Base-by-base conservation (phyloP, 2,329 filamentous ascomycete species). In the Lachnellula suecica region DNA sequence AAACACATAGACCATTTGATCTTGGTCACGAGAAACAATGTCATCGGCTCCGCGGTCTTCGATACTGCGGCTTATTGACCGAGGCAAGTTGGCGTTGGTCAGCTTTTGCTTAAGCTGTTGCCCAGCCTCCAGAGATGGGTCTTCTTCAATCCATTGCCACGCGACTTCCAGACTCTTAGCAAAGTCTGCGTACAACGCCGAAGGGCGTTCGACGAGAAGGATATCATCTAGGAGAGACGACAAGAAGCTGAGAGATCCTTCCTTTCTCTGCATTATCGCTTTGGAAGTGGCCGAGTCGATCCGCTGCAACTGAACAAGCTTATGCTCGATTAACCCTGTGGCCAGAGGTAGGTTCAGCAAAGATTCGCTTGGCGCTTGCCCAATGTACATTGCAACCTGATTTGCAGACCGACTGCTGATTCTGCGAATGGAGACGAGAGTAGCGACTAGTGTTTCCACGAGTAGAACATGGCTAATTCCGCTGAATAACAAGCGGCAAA, bases 1-100 rank as follows among this genome's bases (percentile, higher is more conserved):
- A 65, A 99, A 97, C 19, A 97, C 81, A 67, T 99, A 97, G 62
- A 95, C 91, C 72, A 96, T 84, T 68, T 97, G 91, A 56, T 96
- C 90, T 57, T 85, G 83, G 60, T 85, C 85, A 27, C 82, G 77
- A 35, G 74, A 69, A 15, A 76, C 71, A 45, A 83, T 79, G 51
- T 86, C 82, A 20, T 79, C 82, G 25, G 77, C 72, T 22, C 37
- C 15, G 20, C 20, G 19, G 20, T 40, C 37, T 40, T 40, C 37
- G 20, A 22, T 22, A 47, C 78, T 70, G 49, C 78, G 70, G 59
- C 78, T 56, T 67, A 57, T 7, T 73, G 80, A 72, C 74, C 90
- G 68, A 4, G 74, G 74, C 37, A 81, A 73, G 13, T 78, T 75
- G 47, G 76, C 75, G 58, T 82, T 76, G 31, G 69, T 79, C 46